Evolutionary conservation across 352 stramenopile species (phyloP).

Genomic region (Pythium myriotylum): DNA sequence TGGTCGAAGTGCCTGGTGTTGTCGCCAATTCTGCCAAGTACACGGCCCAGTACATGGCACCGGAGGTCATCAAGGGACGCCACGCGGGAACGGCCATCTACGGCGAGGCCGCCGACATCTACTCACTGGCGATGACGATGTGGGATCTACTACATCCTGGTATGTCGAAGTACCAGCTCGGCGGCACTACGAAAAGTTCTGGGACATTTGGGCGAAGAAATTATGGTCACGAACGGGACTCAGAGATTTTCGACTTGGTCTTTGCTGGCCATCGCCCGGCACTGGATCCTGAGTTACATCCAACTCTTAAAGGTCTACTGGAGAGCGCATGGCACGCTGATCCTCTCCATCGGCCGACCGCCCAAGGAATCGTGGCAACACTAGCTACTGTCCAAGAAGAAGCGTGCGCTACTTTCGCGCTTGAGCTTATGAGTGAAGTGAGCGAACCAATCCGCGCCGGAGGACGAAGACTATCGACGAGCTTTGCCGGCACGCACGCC

Average conservation of each 20-base stretch:
- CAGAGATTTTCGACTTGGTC: constrained; percentile 44
- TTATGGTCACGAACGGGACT: constrained; percentile 25
- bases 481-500: constrained; percentile 24
- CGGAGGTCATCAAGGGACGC: constrained; percentile 44
- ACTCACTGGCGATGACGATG: constrained; percentile 46
- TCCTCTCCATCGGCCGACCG: constrained; percentile 47
- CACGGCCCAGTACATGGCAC: constrained; percentile 47
- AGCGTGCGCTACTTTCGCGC: constrained; percentile 42
- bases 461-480: background rate
- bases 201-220: background rate
- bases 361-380: constrained; percentile 40
- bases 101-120: constrained; percentile 48
- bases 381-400: constrained; percentile 75
- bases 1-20: constrained; percentile 59
- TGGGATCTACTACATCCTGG: constrained; percentile 48
- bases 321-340: constrained; percentile 55
- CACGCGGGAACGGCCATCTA: constrained; percentile 30
- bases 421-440: constrained; percentile 50
- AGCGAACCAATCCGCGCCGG: constrained; percentile 36
- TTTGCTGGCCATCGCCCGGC: constrained; percentile 41
- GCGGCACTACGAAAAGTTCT: background rate
- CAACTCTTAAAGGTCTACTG: constrained; percentile 61
- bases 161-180: constrained; percentile 43
- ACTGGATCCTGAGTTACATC: constrained; percentile 42
- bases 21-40: constrained; percentile 45